Conservation (phyloP, 2,329 filamentous ascomycete species). For the Scleromitrula shiraiana region DNA sequence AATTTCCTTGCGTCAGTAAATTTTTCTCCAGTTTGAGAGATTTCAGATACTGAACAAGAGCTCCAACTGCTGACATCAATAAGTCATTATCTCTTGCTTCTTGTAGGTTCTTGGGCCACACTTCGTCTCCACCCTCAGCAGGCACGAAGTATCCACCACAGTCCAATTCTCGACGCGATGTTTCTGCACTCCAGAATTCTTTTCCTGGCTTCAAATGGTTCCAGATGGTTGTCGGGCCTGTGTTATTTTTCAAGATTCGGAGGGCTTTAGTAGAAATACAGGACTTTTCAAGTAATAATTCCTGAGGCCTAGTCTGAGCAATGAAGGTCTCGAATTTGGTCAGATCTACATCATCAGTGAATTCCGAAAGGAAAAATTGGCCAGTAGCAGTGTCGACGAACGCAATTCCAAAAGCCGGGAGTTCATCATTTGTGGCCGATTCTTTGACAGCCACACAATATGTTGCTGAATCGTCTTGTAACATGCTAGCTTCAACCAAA, state of each 20-base stretch:
- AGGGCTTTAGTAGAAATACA: slow-evolving; percentile 79
- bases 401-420: slow-evolving; percentile 80
- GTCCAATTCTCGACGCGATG: slow-evolving; percentile 72
- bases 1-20: slow-evolving; percentile 82
- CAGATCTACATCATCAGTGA: slow-evolving; percentile 83
- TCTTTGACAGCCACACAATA: slow-evolving; percentile 96
- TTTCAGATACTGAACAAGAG: slow-evolving; percentile 77
- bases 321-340: slow-evolving; percentile 97
- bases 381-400: slow-evolving; percentile 96
- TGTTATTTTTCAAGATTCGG: slow-evolving; percentile 94
- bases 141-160: slow-evolving; percentile 70
- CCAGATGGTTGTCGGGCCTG: slow-evolving; percentile 86
- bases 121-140: slow-evolving; percentile 44
- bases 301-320: slow-evolving; percentile 81
- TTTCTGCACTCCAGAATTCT: slow-evolving; percentile 87
- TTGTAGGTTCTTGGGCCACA: slow-evolving; percentile 69
- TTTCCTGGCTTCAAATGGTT: slow-evolving; percentile 79
- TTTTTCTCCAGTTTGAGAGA: slow-evolving; percentile 83
- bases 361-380: slow-evolving; percentile 88
- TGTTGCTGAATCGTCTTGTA: slow-evolving; percentile 95
- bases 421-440: slow-evolving; percentile 52
- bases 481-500: slow-evolving; percentile 90
- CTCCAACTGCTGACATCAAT: slow-evolving; percentile 85
- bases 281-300: slow-evolving; percentile 83
- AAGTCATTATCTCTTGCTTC: slow-evolving; percentile 70